Conservation (phyloP, 2,329 filamentous ascomycete species). For the Dactylonectria estremocensis region DNA sequence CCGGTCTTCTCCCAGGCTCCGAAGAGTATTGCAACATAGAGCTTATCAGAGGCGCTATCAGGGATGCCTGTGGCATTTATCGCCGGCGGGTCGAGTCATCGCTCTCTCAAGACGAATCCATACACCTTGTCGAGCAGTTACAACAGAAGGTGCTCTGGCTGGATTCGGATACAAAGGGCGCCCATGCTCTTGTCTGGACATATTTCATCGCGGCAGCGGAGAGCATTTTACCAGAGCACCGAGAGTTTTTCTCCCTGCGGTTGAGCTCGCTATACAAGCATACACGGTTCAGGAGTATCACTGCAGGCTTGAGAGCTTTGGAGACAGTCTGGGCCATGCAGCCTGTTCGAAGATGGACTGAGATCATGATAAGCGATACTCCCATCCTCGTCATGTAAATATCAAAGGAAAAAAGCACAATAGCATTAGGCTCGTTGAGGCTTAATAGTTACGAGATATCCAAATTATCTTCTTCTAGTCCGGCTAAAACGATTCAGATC, state of each 20-base stretch:
- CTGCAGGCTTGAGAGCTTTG: constrained; percentile 53
- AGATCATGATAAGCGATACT: constrained; percentile 47
- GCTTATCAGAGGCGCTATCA: constrained; percentile 44
- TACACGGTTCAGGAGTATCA: constrained; percentile 57
- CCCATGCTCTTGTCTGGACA: constrained; percentile 58
- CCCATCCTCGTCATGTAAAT: constrained; percentile 50
- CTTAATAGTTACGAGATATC: too few species aligned
- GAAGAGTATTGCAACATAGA: constrained; percentile 39
- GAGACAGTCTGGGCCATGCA: constrained; percentile 53
- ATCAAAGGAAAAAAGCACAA: not conserved
- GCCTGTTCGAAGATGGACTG: constrained; percentile 46
- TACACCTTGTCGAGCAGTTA: constrained; percentile 51
- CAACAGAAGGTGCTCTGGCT: constrained; percentile 49
- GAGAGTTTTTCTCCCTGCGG: constrained; percentile 53
- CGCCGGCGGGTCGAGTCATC: constrained; percentile 43
- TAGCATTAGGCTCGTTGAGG: too few species aligned
- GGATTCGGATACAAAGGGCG: constrained; percentile 48
- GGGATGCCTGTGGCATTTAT: constrained; percentile 48
- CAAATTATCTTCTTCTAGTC: too few species aligned
- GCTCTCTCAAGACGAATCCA: constrained; percentile 40
- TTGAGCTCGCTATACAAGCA: constrained; percentile 49
- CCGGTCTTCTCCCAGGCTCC: constrained; percentile 36
- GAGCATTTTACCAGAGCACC: constrained; percentile 53
- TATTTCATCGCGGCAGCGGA: constrained; percentile 59
- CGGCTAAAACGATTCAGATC: too few species aligned